phyloP scores from a whole-genome alignment of 148 eudicot genomes.

The Rhododendron williamsianum region DNA sequence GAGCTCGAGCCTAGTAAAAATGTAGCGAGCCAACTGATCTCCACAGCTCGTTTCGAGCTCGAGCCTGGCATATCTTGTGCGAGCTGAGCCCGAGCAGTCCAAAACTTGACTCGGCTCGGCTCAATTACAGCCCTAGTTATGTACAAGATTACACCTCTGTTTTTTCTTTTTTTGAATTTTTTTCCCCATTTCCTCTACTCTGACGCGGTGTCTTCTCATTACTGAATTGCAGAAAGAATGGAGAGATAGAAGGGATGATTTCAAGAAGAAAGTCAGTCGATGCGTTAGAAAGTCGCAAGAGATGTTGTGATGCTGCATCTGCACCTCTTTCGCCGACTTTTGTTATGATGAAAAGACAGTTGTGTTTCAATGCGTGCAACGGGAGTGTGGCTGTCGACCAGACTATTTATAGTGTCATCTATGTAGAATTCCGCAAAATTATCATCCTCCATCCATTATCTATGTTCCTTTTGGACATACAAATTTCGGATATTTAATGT shows the following conservation, averaged over 20 bases:
- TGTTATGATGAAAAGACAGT: not conserved
- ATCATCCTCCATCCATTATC: not conserved
- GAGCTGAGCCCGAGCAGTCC: no score
- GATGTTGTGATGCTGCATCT: conserved; percentile 31
- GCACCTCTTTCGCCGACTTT: not conserved
- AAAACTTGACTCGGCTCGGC: no score
- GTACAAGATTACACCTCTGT: not conserved
- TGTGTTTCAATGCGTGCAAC: not conserved
- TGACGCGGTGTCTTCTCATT: not conserved
- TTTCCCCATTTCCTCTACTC: not conserved
- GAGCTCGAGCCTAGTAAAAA: no score
- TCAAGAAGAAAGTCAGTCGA: conserved; percentile 67
- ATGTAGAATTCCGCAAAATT: not conserved
- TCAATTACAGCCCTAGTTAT: not conserved
- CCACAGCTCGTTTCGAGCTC: no score
- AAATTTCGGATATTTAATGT: conserved; percentile 3
- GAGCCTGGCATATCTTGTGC: no score
- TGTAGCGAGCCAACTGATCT: no score
- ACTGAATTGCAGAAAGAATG: conserved; percentile 64
- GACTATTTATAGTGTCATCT: not conserved
- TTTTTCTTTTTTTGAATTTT: not conserved
- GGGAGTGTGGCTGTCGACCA: not conserved
- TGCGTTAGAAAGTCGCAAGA: conserved; percentile 74
- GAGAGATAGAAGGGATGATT: conserved; percentile 72
- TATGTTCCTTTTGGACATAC: not conserved